phyloP scores from a whole-genome alignment of 1,284 basidiomycete species.

The Tilletiopsis washingtonensis region DNA sequence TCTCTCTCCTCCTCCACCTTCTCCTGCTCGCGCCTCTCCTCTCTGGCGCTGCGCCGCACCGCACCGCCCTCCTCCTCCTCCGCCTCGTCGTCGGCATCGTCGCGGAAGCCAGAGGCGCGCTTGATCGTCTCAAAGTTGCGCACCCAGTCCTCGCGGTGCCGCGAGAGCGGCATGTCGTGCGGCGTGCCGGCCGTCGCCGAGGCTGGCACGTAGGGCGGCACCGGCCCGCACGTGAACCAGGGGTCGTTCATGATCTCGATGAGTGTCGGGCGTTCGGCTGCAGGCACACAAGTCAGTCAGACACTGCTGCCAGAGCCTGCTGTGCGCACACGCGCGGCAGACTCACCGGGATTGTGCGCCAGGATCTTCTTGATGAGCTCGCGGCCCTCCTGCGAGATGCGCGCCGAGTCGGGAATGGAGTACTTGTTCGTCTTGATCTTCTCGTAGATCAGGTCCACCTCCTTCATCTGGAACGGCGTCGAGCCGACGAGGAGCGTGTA shows the following conservation, averaged over 20 bases:
- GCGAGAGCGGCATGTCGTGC: conserved; percentile 57
- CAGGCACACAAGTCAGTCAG: background rate
- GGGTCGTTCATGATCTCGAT: conserved; percentile 74
- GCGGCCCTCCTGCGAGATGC: conserved; percentile 64
- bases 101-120: conserved; percentile 25
- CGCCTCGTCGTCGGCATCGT: conserved; percentile 25
- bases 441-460: conserved; percentile 60
- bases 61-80: conserved; percentile 12
- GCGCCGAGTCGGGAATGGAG: conserved; percentile 73
- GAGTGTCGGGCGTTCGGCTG: conserved; percentile 66
- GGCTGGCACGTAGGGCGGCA: conserved; percentile 69
- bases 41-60: conserved; percentile 11
- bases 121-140: conserved; percentile 39
- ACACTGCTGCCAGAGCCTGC: too few relatives aligned
- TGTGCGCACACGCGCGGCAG: background rate
- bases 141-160: conserved; percentile 21
- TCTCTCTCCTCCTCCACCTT: conserved; percentile 40
- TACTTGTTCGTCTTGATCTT: conserved; percentile 91
- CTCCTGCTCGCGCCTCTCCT: conserved; percentile 28
- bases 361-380: conserved; percentile 78
- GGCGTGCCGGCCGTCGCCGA: conserved; percentile 69
- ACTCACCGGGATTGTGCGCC: conserved; percentile 53
- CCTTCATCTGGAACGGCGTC: conserved; percentile 95
- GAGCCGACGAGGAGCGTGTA: conserved; percentile 89
- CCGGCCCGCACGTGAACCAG: conserved; percentile 74